Evolutionary conservation across 495 filamentous ascomycete species (phyloP), one percentile per base, ranked within the genome.

Genomic region (Chlorociboria aeruginascens): DNA sequence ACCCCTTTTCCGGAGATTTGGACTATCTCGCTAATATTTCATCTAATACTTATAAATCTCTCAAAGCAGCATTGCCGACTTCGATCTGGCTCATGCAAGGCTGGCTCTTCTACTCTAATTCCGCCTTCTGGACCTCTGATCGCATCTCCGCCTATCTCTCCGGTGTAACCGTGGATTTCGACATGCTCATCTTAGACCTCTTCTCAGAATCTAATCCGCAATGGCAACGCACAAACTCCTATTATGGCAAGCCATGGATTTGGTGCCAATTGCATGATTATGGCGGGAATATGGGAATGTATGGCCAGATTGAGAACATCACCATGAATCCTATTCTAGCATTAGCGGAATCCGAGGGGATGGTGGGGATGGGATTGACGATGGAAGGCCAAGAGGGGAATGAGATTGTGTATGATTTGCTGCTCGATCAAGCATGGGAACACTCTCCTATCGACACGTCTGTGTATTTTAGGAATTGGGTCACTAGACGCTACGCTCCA

Each of bases 61-160:
- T 77, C 32, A 74, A 75, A 50, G 50, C 65, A 7, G 73, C 66
- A 0, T 68, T 72, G 48, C 64, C 72, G 1, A 53, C 65, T 7
- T 72, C 72, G 1, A 60, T 73, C 7, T 77, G 73, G 73, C 52
- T 75, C 40, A 72, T 77, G 69, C 73, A 77, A 51, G 73, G 71
- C 25, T 77, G 73, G 73, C 58, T 73, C 1, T 77, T 77, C 61
- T 69, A 61, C 40, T 58, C 60, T 9, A 63, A 65, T 30, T 49
- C 56, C 0, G 57, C 53, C 1, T 77, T 75, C 54, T 77, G 73
- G 73, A 75, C 69, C 10, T 62, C 66, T 29, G 65, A 68, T 7
- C 59, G 69, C 8, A 59, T 75, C 11, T 58, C 72, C 42, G 69
- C 73, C 9, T 76, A 70, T 48, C 59, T 77, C 7, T 66, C 63